Base-by-base conservation (phyloP, 257 asterid species). In the Przewalskia tangutica region DNA sequence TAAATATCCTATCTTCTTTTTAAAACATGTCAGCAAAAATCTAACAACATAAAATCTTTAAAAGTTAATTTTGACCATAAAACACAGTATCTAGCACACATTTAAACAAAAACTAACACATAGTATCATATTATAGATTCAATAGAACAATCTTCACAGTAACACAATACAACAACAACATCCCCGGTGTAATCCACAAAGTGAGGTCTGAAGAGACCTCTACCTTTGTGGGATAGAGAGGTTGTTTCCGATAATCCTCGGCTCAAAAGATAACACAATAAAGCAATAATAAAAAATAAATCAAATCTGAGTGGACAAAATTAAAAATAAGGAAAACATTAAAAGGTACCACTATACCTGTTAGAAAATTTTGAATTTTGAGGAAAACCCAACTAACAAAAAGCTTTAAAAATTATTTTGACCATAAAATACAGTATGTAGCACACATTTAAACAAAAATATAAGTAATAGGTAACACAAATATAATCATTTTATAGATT, bases 291-390 rank as follows among this genome's bases (percentile, higher is more conserved):
- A 27, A 0, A 27, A 16, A 16, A 36, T 10, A 20, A 54, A 82
- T 12, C 17, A 81, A 73, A 6, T 50, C 53, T 8, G 7, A 59
- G 48, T 48, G 27, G 23, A 38, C 55, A 55, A 17, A 50, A 50
- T 27, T 55, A 62, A 51, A 2, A 34, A 79, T 1, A 54, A 54
- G 59, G 8, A 66, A 16, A 50, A 50, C 0, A 11, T 11, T 54
- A 7, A 0, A 82, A 50, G 48, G 59, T 38, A 44, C 40, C 0
- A 20, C 16, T 13, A 48, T 70, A 91, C 87, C 80, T 56, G 80
- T 0, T 48, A 14, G 82, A 67, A 68, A 40, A 65, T 10, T 34
- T 4, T 0, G 18, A 53, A 16, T 80, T 62, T 27, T 42, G 64
- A 40, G 63, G 4, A 32, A 17, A 80, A 63, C 62, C 75, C 77